Base-by-base conservation (phyloP, 2,329 filamentous ascomycete species). In the Penicillium sp. region DNA sequence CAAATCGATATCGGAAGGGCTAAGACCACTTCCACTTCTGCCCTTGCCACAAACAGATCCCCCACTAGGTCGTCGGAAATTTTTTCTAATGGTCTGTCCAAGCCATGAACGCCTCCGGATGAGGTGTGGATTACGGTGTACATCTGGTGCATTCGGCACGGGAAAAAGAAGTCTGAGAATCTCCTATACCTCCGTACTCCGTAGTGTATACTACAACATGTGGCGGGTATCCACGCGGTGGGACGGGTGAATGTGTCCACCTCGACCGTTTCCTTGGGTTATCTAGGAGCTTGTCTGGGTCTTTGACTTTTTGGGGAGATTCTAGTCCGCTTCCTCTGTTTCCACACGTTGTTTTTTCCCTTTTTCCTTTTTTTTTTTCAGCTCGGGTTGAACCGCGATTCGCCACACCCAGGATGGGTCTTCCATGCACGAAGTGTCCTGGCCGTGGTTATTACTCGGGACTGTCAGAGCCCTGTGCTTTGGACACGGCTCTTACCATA, bases 1-100 rank as follows among this genome's bases (percentile, higher is more conserved):
- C 49, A 41, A 40, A 22, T 48, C 44, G 44, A 47, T 47, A 29
- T 47, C 18, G 37, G 37, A 40, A 9, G 31, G 47, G 33, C 35
- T 50, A 41, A 41, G 47, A 35, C 35, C 35, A 44, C 27, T 31
- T 22, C 35, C 35, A 44, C 27, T 31, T 22, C 18, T 31, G 7
- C 26, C 11, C 44, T 26, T 26, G 37, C 27, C 29, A 33, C 45
- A 25, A 27, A 52, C 31, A 52, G 55, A 62, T 65, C 53, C 48
- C 54, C 58, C 54, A 57, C 56, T 61, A 43, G 23, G 25, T n/a
- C 61, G 62, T 62, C 64, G 61, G 61, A 66, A 60, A 65, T 37
- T 67, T 65, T 63, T 62, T 56, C 44, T 54, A 64, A 59, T 62
- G 52, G 48, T 51, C 61, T 60, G 66, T 65, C 64, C 64, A 66